Evolutionary conservation across 1,139 yeast genomes (phyloP).

Genomic region (Saccharomycopsis hybrid): DNA sequence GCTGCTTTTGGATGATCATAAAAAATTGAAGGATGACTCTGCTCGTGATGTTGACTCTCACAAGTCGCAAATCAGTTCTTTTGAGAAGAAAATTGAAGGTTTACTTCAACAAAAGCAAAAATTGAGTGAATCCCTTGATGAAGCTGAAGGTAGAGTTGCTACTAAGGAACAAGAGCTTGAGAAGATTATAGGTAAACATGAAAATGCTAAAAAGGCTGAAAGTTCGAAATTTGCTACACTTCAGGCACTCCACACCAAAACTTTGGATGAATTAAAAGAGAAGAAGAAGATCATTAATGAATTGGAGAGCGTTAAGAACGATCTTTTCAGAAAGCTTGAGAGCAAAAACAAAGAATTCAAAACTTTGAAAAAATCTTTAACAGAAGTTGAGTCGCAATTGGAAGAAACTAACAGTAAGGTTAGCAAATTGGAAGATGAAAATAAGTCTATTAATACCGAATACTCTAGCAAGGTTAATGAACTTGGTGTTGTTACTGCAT

Average conservation of each 20-base stretch:
- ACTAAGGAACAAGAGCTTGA: slow-evolving; percentile 1
- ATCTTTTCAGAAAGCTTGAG: not conserved
- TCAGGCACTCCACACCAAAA: not conserved
- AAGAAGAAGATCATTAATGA: not conserved
- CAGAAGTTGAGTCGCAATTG: not conserved
- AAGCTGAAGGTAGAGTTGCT: not conserved
- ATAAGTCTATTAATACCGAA: slow-evolving; percentile 1
- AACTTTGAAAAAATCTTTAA: not conserved
- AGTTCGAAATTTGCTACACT: not conserved
- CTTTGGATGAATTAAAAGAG: slow-evolving; percentile 2
- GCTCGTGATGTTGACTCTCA: not conserved
- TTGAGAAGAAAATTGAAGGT: not conserved
- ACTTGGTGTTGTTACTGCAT: slow-evolving; percentile 6
- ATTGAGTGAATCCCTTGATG: not conserved
- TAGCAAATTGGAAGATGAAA: not conserved
- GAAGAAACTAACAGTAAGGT: not conserved
- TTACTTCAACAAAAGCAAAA: not conserved
- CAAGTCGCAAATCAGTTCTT: not conserved
- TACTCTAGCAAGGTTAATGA: not conserved
- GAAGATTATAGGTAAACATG: not conserved
- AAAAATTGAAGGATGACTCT: not conserved
- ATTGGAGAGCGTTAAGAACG: not conserved
- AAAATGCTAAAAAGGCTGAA: no score
- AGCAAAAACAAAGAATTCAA: not conserved
- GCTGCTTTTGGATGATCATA: not conserved